Percentiles rank a stretch among this genome's conserved stretches.
Evolutionary conservation across 768 basidiomycete genomes (phyloP).

Genomic region (Phlebiopsis flavidoalba): DNA sequence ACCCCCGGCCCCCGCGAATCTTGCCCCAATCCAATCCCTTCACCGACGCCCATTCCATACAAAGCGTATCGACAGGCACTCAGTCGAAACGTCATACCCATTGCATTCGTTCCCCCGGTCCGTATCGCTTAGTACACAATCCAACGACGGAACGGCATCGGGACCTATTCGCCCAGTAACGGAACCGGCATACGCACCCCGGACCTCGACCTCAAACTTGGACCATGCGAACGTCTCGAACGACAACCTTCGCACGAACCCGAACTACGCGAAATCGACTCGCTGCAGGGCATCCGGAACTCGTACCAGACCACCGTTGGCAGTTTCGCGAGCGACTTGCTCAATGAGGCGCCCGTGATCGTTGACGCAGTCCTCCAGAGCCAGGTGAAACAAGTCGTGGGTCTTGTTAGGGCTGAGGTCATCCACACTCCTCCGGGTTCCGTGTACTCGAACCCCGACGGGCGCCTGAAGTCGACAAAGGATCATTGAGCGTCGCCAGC

Average conservation of each 20-base stretch:
- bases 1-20: slow-evolving; percentile 24
- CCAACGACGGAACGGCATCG: slow-evolving; percentile 26
- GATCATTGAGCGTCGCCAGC: slow-evolving; percentile 1
- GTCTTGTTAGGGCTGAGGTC: slow-evolving; percentile 75
- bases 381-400: slow-evolving; percentile 62
- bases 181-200: slow-evolving; percentile 53
- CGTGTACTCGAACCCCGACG: slow-evolving; percentile 27
- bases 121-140: slow-evolving; percentile 22
- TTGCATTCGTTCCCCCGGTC: slow-evolving; percentile 70
- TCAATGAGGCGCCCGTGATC: slow-evolving; percentile 79
- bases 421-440: slow-evolving; percentile 49
- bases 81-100: slow-evolving; percentile 87
- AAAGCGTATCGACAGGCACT: slow-evolving; percentile 66
- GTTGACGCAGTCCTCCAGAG: slow-evolving; percentile 58
- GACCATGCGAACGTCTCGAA: slow-evolving; percentile 58
- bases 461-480: slow-evolving; percentile 14
- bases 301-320: slow-evolving; percentile 72
- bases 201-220: slow-evolving; percentile 30
- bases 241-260: slow-evolving; percentile 26
- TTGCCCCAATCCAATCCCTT: slow-evolving; percentile 59
- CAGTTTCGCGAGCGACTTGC: slow-evolving; percentile 73
- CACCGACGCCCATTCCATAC: slow-evolving; percentile 72
- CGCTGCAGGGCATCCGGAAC: slow-evolving; percentile 50
- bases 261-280: slow-evolving; percentile 42
- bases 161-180: slow-evolving; percentile 46